Percentiles rank a stretch among this genome's conserved stretches.
Conservation (phyloP, 495 filamentous ascomycete genomes). For the Oidiodendron maius region DNA sequence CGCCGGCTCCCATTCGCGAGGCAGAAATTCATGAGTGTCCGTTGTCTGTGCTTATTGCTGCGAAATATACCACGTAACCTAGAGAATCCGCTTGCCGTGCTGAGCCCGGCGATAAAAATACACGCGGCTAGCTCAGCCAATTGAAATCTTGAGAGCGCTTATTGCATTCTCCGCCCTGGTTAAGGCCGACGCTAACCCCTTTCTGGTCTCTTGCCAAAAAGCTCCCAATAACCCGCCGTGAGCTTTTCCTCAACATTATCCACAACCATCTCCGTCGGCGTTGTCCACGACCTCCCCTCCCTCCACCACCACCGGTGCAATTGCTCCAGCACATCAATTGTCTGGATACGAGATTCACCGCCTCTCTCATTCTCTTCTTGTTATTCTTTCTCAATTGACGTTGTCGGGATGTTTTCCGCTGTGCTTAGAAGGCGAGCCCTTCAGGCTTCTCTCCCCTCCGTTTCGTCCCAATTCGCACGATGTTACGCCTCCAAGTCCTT, state of each 20-base stretch:
- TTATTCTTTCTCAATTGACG: constrained; percentile 14
- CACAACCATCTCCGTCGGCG: neutral
- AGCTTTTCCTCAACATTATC: neutral
- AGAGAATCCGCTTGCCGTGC: too few relatives aligned
- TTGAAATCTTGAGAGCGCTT: too few relatives aligned
- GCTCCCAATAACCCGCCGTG: neutral
- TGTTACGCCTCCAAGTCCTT: constrained; percentile 56
- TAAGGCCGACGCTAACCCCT: neutral
- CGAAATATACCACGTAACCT: neutral
- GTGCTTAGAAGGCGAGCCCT: constrained; percentile 49
- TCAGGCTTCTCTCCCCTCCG: constrained; percentile 37
- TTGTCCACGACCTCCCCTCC: constrained; percentile 4
- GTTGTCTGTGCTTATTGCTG: constrained; percentile 1
- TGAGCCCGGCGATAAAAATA: too few relatives aligned
- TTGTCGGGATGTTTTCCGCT: constrained; percentile 45
- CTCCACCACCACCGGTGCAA: constrained; percentile 10
- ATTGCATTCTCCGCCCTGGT: too few relatives aligned
- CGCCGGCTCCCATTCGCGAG: constrained; percentile 21
- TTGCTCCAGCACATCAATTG: constrained; percentile 22
- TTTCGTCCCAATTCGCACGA: constrained; percentile 42
- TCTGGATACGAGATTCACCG: constrained; percentile 17
- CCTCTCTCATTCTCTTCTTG: constrained; percentile 27
- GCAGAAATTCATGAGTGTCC: constrained; percentile 16
- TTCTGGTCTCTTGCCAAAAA: neutral
- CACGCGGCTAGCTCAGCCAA: too few relatives aligned